Conservation (phyloP, 2,329 filamentous ascomycete genomes). For the Pseudocercospora macadamiae region DNA sequence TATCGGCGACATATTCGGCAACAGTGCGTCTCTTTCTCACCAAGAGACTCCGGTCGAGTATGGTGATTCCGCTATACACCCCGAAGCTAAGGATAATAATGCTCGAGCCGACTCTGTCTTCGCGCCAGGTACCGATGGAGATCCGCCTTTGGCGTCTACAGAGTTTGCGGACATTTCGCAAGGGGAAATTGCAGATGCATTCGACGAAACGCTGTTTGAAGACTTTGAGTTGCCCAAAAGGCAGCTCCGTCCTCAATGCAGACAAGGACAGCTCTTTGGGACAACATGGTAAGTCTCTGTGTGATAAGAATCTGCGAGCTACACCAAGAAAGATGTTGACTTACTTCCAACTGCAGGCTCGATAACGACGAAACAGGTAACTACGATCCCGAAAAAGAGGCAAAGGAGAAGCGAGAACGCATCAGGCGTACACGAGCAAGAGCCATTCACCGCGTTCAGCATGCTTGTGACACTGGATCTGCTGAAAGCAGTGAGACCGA, state of each 20-base stretch:
- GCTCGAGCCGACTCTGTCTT: background rate
- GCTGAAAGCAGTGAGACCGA: background rate
- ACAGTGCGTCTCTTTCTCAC: too few relatives aligned
- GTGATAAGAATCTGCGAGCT: background rate
- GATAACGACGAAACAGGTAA: slow-evolving; percentile 43
- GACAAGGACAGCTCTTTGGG: slow-evolving; percentile 7
- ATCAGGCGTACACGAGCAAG: background rate
- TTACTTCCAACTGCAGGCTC: slow-evolving; percentile 20
- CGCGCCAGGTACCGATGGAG: background rate
- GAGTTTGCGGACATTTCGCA: background rate
- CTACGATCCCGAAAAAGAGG: slow-evolving; percentile 37
- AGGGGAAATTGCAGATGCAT: background rate
- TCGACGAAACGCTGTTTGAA: background rate
- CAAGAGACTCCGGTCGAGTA: background rate
- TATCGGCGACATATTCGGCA: too few relatives aligned
- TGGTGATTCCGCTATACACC: background rate
- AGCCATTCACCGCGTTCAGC: background rate
- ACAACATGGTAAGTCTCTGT: slow-evolving; percentile 31
- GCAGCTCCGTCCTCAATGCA: slow-evolving; percentile 7
- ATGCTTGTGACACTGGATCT: background rate
- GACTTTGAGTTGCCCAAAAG: background rate
- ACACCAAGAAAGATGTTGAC: background rate
- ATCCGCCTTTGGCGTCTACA: background rate
- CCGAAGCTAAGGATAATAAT: background rate
- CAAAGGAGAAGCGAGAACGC: slow-evolving; percentile 13